A percentile compares a stretch with the other conserved stretches of the same genome.
Conservation (phyloP, 202 grass and related monocot genomes). For the Hordeum pubiflorum region DNA sequence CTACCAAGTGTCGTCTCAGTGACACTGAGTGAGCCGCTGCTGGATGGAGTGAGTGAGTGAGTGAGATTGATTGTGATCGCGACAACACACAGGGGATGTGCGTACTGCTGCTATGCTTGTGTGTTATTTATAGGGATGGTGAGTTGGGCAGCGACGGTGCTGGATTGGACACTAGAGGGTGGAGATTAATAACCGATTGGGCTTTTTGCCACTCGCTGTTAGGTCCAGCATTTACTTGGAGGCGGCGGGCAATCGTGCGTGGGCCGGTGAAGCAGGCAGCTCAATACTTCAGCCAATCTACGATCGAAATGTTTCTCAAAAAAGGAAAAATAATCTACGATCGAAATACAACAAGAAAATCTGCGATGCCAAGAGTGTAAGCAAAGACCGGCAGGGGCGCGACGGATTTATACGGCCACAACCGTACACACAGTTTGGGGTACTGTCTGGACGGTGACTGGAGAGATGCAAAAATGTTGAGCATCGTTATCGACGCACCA, state of each 20-base stretch:
- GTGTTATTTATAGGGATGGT: constrained; percentile 16
- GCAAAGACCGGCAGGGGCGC: neutral
- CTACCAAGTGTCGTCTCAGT: neutral
- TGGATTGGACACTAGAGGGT: constrained; percentile 8
- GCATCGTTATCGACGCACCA: too few species aligned
- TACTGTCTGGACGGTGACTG: too few species aligned
- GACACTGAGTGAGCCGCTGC: neutral
- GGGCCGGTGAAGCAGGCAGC: neutral
- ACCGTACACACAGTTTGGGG: too few species aligned
- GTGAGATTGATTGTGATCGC: neutral
- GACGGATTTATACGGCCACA: too few species aligned
- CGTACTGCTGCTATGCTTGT: neutral
- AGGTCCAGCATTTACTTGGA: neutral
- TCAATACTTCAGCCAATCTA: too few species aligned
- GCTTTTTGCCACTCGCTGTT: neutral
- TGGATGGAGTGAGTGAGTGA: neutral
- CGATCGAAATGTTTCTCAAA: too few species aligned
- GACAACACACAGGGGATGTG: neutral
- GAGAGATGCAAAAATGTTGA: too few species aligned
- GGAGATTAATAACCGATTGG: neutral
- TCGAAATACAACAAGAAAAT: too few species aligned
- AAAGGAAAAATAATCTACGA: too few species aligned
- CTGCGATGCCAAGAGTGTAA: too few species aligned
- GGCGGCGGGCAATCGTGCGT: neutral
- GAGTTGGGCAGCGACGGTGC: neutral